These are phyloP conservation scores for Aegle marmelos DNA, from an alignment of 345 rosid genomes.

Conservation along the genomic window DNA sequence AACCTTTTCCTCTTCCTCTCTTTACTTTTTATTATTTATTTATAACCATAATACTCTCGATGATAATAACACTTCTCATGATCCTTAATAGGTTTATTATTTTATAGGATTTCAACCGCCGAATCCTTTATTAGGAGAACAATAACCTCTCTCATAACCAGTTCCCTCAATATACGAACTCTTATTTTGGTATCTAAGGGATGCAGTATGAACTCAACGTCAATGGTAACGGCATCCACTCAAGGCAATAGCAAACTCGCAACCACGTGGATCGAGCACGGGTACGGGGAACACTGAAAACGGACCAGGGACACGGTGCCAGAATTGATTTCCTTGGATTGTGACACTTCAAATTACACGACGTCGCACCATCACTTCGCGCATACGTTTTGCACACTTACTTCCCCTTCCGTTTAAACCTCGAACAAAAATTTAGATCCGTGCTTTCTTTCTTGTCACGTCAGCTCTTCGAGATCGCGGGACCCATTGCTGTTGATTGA, in stretches of 20 bases:
- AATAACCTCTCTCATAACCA: no score
- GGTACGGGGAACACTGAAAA: background rate
- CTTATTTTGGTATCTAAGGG: no score
- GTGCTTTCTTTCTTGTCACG: background rate
- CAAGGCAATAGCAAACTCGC: background rate
- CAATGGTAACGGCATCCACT: no score
- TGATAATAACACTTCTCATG: rapidly evolving
- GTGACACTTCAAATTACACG: background rate
- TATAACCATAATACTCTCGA: no score
- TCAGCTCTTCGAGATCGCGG: background rate
- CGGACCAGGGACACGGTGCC: background rate
- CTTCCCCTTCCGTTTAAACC: background rate
- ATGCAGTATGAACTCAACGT: no score
- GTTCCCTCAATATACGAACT: no score
- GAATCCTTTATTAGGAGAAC: no score
- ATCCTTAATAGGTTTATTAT: no score
- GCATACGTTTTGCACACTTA: no score
- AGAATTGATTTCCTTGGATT: background rate
- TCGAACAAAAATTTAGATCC: background rate
- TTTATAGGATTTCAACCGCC: no score
- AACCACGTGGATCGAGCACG: background rate
- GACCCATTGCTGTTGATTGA: background rate
- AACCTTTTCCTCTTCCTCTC: no score
- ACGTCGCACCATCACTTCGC: background rate
- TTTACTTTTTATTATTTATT: no score